Percentiles rank a stretch among this genome's conserved stretches.
phyloP scores from a whole-genome alignment of 2,329 filamentous ascomycete genomes.

The Ophiostoma novo-ulmi region DNA sequence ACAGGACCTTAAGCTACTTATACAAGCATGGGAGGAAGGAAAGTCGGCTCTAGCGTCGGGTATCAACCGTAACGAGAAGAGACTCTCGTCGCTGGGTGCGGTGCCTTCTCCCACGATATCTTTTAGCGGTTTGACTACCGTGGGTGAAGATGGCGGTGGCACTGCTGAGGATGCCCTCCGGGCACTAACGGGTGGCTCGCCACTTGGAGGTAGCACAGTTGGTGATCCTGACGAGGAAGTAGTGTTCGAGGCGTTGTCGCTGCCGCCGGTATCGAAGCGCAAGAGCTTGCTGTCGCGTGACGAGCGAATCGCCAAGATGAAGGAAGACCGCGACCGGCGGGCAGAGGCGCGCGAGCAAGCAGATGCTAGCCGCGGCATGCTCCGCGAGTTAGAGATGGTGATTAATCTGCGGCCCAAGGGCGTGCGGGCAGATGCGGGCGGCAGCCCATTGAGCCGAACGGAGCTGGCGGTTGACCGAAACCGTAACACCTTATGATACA shows the following conservation, averaged over 20 bases:
- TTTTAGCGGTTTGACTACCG: slow-evolving; percentile 62
- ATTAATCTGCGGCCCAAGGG: slow-evolving; percentile 50
- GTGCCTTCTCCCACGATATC: slow-evolving; percentile 56
- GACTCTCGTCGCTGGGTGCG: slow-evolving; percentile 58
- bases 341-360: slow-evolving; percentile 65
- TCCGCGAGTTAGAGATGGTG: slow-evolving; percentile 86
- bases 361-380: slow-evolving; percentile 82
- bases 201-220: slow-evolving; percentile 35
- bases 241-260: slow-evolving; percentile 85
- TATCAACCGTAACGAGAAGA: slow-evolving; percentile 73
- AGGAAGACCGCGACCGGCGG: slow-evolving; percentile 75
- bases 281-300: slow-evolving; percentile 71
- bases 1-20: slow-evolving; percentile 71
- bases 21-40: slow-evolving; percentile 82
- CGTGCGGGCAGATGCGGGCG: neutral
- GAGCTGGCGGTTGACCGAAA: slow-evolving; percentile 8
- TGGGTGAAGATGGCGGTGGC: slow-evolving; percentile 44
- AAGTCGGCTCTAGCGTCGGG: slow-evolving; percentile 76
- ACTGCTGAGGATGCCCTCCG: slow-evolving; percentile 59
- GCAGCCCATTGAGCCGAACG: neutral
- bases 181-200: slow-evolving; percentile 61
- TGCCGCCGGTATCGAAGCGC: slow-evolving; percentile 55
- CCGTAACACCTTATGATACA: slow-evolving; percentile 20
- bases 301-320: slow-evolving; percentile 81
- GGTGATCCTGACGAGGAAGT: slow-evolving; percentile 64